phyloP scores from a whole-genome alignment of 129 eudicot genomes.

The Logfia minima region DNA sequence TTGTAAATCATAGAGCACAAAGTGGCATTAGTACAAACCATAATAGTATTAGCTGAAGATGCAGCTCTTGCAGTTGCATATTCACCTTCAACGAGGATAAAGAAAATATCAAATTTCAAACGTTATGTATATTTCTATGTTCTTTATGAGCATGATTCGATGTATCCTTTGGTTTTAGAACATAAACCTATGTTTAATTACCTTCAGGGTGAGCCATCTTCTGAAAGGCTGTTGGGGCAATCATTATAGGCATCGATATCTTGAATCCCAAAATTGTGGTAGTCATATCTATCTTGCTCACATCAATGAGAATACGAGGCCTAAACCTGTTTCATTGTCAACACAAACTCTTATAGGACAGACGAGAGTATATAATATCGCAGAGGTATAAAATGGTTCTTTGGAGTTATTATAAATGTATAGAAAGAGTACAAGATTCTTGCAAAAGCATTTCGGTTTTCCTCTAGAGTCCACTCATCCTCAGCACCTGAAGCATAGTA shows the following conservation, averaged over 20 bases:
- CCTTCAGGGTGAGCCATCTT: slow-evolving; percentile 99
- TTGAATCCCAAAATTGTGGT: slow-evolving; percentile 88
- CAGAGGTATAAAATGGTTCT: neutral
- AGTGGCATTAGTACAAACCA: slow-evolving; percentile 26
- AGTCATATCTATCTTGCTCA: slow-evolving; percentile 82
- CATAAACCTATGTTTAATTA: slow-evolving; percentile 20
- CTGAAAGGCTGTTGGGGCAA: slow-evolving; percentile 91
- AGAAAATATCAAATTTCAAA: neutral
- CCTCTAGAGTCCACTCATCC: slow-evolving; percentile 54
- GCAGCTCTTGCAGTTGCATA: slow-evolving; percentile 50
- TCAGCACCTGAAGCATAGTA: slow-evolving; percentile 54
- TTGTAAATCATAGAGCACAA: neutral
- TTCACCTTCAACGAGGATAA: slow-evolving; percentile 28
- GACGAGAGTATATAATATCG: neutral
- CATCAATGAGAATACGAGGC: slow-evolving; percentile 91
- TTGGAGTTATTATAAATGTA: neutral
- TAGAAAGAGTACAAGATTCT: slow-evolving; percentile 66
- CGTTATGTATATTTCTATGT: neutral
- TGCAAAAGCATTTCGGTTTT: slow-evolving; percentile 83
- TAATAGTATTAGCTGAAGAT: slow-evolving; percentile 41
- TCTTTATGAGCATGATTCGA: neutral
- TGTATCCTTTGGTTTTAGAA: neutral
- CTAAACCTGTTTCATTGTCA: slow-evolving; percentile 59
- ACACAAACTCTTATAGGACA: slow-evolving; percentile 1
- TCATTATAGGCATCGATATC: slow-evolving; percentile 87